phyloP scores from a whole-genome alignment of 139 green algal genomes.

The Coelastrella sp. region DNA sequence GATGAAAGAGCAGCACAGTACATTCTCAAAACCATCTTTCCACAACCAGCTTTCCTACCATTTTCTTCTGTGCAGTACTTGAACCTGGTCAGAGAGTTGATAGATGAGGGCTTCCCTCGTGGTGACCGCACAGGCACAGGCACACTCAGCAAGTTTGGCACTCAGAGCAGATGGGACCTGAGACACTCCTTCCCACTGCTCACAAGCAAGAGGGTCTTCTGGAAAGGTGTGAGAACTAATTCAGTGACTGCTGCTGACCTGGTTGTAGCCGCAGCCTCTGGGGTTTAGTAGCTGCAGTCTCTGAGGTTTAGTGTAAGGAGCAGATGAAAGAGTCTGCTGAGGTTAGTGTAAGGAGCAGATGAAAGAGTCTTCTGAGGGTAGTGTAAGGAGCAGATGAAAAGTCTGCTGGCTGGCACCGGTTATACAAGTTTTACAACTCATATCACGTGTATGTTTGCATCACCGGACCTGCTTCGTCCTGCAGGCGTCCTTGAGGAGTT shows the following conservation, averaged over 20 bases:
- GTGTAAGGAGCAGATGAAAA: too few species aligned
- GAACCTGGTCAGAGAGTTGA: conserved; percentile 90
- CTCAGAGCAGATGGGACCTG: conserved; percentile 94
- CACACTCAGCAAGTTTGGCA: conserved; percentile 94
- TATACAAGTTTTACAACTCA: too few species aligned
- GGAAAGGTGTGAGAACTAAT: conserved; percentile 73
- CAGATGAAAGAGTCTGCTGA: too few species aligned
- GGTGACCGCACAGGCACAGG: conserved; percentile 97
- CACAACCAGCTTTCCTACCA: too few species aligned
- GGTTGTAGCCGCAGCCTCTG: not conserved
- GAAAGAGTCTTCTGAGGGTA: too few species aligned
- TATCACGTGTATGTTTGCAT: not conserved
- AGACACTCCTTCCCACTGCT: conserved; percentile 97
- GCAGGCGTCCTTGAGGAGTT: conserved; percentile 89
- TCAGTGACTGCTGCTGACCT: not conserved
- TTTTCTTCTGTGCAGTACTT: conserved; percentile 88
- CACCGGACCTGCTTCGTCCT: not conserved
- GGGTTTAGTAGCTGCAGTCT: not conserved
- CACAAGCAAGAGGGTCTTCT: conserved; percentile 98
- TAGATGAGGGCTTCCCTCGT: conserved; percentile 78
- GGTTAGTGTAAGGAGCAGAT: too few species aligned
- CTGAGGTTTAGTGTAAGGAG: not conserved
- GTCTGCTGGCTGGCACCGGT: too few species aligned
- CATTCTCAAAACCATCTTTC: too few species aligned
- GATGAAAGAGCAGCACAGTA: too few species aligned